These are phyloP conservation scores for Hymenoscyphus linearis DNA, from an alignment of 2,329 filamentous ascomycete species.

Conservation along the genomic window DNA sequence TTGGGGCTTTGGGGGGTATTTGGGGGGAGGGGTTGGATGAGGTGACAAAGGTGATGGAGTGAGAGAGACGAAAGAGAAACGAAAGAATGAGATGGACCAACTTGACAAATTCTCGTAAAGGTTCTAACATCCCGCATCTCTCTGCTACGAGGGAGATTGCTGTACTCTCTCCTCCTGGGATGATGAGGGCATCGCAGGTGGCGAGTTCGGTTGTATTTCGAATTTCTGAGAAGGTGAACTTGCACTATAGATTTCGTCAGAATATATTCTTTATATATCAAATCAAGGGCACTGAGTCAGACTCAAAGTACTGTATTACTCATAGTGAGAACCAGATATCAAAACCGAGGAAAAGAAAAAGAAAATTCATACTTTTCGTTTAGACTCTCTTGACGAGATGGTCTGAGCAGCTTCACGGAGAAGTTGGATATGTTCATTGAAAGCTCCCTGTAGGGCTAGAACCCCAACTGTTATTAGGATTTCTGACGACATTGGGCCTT, in stretches of 20 bases:
- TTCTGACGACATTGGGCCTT: background rate
- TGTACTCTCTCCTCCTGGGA: constrained; percentile 93
- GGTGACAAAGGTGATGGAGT: background rate
- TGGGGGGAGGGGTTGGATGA: background rate
- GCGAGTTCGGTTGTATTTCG: constrained; percentile 68
- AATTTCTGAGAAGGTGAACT: constrained; percentile 63
- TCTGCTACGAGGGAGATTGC: constrained; percentile 85
- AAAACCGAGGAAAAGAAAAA: no score
- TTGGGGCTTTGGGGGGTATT: no score
- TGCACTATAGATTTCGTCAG: constrained; percentile 1
- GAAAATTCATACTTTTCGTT: no score
- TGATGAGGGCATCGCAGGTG: constrained; percentile 74
- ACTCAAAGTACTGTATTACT: no score
- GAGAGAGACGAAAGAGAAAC: background rate
- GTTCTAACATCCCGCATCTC: constrained; percentile 75
- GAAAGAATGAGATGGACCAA: no score
- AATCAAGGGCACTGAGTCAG: no score
- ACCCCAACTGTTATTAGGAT: constrained; percentile 51
- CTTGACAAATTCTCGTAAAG: constrained; percentile 87
- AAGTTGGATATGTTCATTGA: constrained; percentile 79
- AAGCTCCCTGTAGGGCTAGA: constrained; percentile 83
- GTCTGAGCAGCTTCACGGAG: constrained; percentile 61
- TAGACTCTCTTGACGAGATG: constrained; percentile 30
- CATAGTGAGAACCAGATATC: no score
- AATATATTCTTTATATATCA: no score